These are phyloP conservation scores for Takakia lepidozioides DNA, from an alignment of 225 moss, liverwort and hornwort species.

Conservation along the genomic window DNA sequence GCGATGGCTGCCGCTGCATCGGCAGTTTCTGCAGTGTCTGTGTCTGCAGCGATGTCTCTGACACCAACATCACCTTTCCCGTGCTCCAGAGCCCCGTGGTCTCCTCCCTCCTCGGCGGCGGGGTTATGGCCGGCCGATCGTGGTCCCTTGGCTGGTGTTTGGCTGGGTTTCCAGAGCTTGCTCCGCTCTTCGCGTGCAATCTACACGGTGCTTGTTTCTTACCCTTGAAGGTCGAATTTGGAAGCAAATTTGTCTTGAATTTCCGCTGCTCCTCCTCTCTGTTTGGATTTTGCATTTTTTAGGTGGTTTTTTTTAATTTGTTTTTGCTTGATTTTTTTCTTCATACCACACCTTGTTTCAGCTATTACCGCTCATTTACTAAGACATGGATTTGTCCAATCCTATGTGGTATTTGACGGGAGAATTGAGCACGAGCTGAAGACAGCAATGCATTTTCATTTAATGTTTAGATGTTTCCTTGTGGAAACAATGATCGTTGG, in stretches of 20 bases:
- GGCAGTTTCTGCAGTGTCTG: slow-evolving; percentile 31
- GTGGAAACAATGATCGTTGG: too few species aligned
- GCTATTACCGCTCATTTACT: too few species aligned
- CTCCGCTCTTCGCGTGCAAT: slow-evolving; percentile 76
- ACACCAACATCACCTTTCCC: slow-evolving; percentile 26
- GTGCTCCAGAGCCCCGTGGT: slow-evolving; percentile 14
- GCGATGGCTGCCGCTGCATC: slow-evolving; percentile 30
- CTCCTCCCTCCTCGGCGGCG: slow-evolving; percentile 2
- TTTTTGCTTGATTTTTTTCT: not conserved
- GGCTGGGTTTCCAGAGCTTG: slow-evolving; percentile 50
- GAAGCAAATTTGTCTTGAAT: too few species aligned
- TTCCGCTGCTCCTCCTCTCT: too few species aligned
- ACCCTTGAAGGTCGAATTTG: too few species aligned
- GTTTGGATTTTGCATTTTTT: not conserved
- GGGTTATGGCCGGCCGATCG: slow-evolving; percentile 6
- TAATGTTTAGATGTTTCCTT: too few species aligned
- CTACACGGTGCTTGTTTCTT: slow-evolving; percentile 42
- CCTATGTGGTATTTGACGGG: too few species aligned
- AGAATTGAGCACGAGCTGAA: too few species aligned
- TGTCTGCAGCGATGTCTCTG: slow-evolving; percentile 27
- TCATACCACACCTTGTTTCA: not conserved
- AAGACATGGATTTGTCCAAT: too few species aligned
- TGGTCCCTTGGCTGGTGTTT: slow-evolving; percentile 24
- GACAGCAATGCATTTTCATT: too few species aligned
- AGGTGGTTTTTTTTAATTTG: not conserved